Conservation (phyloP, 805 yeast genomes). For the Saturnispora zaruensis region DNA sequence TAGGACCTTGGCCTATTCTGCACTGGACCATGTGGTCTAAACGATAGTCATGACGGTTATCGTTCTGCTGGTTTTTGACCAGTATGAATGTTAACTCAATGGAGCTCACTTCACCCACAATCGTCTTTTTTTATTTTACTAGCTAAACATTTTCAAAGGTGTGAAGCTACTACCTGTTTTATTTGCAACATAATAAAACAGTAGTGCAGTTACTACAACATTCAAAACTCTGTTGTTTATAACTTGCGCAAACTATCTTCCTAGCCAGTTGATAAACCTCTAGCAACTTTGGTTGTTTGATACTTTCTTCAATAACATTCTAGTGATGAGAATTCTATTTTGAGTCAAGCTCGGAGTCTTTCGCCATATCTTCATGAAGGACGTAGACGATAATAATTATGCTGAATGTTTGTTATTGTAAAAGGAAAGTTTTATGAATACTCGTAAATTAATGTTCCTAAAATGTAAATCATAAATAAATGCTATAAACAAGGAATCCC, state of each 20-base stretch:
- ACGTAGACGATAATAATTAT: slow-evolving; percentile 16
- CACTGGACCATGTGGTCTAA: slow-evolving; percentile 15
- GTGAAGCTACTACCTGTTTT: slow-evolving; percentile 9
- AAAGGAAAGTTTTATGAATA: background rate
- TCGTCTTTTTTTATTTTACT: slow-evolving; percentile 11
- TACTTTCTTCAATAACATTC: slow-evolving; percentile 1
- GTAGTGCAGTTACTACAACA: background rate
- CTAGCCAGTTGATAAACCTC: slow-evolving; percentile 1
- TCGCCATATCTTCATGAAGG: slow-evolving; percentile 14
- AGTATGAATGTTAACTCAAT: slow-evolving; percentile 18
- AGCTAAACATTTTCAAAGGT: slow-evolving; percentile 19
- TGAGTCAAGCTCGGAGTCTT: slow-evolving; percentile 21
- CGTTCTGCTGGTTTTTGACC: background rate
- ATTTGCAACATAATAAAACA: background rate
- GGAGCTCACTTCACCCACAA: slow-evolving; percentile 23
- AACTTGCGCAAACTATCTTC: background rate
- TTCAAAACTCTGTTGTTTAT: background rate
- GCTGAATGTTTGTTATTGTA: slow-evolving; percentile 6
- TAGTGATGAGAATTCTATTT: slow-evolving; percentile 12
- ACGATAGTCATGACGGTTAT: slow-evolving; percentile 23
- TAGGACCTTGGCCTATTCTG: slow-evolving; percentile 16
- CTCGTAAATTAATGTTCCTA: background rate
- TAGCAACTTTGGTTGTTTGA: background rate
- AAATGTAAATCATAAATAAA: background rate
- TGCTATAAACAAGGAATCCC: background rate